Conservation (phyloP, 2,329 filamentous ascomycete species). For the Fusarium vanettenii region DNA sequence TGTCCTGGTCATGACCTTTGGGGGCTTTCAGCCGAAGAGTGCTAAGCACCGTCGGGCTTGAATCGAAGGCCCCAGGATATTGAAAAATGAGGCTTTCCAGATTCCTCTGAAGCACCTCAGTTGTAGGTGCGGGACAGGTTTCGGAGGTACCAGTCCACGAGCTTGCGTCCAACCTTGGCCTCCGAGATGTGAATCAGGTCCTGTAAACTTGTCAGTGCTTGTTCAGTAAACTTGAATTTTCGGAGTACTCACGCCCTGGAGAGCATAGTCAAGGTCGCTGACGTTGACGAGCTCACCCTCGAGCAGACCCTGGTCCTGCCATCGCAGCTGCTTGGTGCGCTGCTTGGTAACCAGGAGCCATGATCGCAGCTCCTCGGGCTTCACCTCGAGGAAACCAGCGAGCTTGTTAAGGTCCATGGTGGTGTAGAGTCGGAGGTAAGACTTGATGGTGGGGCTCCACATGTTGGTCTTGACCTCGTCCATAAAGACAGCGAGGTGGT, state of each 20-base stretch:
- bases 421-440: constrained; percentile 98
- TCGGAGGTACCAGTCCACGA: constrained; percentile 99
- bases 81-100: constrained; percentile 42
- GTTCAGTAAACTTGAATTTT: neutral
- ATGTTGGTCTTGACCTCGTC: constrained; percentile 99
- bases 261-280: constrained; percentile 95
- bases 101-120: constrained; percentile 43
- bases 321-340: constrained; percentile 94
- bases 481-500: constrained; percentile 98
- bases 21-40: constrained; percentile 14
- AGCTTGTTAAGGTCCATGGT: constrained; percentile 99
- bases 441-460: constrained; percentile 97
- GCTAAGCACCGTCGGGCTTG: constrained; percentile 15
- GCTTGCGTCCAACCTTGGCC: constrained; percentile 95
- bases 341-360: constrained; percentile 99
- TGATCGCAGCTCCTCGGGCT: constrained; percentile 93
- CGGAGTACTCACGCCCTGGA: constrained; percentile 81
- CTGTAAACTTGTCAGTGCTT: constrained; percentile 54
- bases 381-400: constrained; percentile 94
- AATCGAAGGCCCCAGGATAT: constrained; percentile 28
- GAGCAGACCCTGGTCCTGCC: constrained; percentile 86
- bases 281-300: constrained; percentile 94
- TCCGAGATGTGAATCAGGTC: constrained; percentile 99
- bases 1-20: constrained; percentile 35
- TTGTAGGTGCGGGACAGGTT: constrained; percentile 96